Base-by-base conservation (phyloP, 768 basidiomycete species). In the Cystofilobasidium bisporidii region DNA sequence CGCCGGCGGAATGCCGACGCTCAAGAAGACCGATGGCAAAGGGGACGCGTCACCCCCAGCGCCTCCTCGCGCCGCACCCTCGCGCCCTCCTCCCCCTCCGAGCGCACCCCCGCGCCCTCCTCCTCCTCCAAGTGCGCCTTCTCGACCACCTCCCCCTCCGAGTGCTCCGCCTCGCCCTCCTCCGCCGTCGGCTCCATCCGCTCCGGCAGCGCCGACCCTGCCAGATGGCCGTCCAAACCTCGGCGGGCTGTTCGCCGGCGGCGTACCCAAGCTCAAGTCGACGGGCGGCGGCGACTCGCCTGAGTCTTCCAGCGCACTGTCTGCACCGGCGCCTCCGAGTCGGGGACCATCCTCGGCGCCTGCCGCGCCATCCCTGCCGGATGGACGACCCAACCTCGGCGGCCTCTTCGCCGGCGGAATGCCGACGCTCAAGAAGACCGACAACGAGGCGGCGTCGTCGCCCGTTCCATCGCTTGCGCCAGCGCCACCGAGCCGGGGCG, bases 401-500 rank as follows among this genome's bases (percentile, higher is more conserved):
- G 86, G 84, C 1, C 77, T 96, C 15, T 93, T 96, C 74, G 90
- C 91, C 55, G 91, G 89, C 20, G 91, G 92, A 1, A 85, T 94
- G 80, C 92, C 92, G 5, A 92, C 88, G 75, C 75, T 94, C 73
- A 93, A 87, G 80, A 84, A 89, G 55, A 11, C 43, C 4, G 43
- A 17, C 14, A 43, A 15, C 43, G 43, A 82, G n/a, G n/a, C n/a
- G n/a, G n/a, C n/a, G n/a, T n/a, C n/a, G n/a, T n/a, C n/a, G n/a
- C n/a, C n/a, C n/a, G n/a, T n/a, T n/a, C n/a, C n/a, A n/a, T n/a
- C n/a, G n/a, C n/a, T n/a, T n/a, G 17, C 82, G n/a, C 28, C 59
- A 24, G 32, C 48, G 36, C 55, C n/a, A 33, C 26, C 33, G 28
- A 56, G 55, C 55, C 55, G 33, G 6, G 24, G 55, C 5, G 8